Base-by-base conservation (phyloP, 2,329 filamentous ascomycete species). In the Penicillium griseofulvum region DNA sequence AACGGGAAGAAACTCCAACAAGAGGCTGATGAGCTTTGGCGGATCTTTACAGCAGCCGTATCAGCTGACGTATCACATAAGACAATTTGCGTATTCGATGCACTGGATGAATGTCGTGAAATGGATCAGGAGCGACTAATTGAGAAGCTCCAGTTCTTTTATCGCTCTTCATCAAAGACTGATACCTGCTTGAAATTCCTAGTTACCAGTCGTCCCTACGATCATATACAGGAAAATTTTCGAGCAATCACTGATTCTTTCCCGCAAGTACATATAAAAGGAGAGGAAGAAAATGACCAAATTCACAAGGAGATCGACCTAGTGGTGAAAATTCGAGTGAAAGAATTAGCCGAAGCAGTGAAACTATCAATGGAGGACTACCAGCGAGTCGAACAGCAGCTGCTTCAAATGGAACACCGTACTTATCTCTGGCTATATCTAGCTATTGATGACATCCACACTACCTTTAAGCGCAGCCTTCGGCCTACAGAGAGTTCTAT, bases 351-450 rank as follows among this genome's bases (percentile, higher is more conserved):
- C 1, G 9, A 58, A 17, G 45, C 2, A 36, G 37, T 14, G n/a
- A 0, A 1, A 14, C 37, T 64, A 2, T 49, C 57, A 42, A 9
- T 0, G 10, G 28, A 54, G 3, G 9, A 45, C 4, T 5, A 54
- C 1, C 33, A 59, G 14, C 34, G 24, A 31, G 7, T 64, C 7
- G 48, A 64, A 29, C 2, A 57, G 1, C 44, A 61, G 26, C 60
- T 65, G 29, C 48, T 60, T 16, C 14, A 55, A 37, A 62, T 64
- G 55, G 22, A 61, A 46, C 46, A 62, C 33, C 58, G 61, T 14
- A 66, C 58, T 1, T 65, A 66, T 54, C 58, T 65, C 5, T 66
- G 54, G 64, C 28, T 65, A 56, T 12, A 62, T 39, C 12, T 65
- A 37, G 57, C 61, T 1, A 54, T 62, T 11, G 52, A 61, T 16